Base-by-base conservation (phyloP, 2,329 filamentous ascomycete genomes). In the Neocucurbitaria cava region DNA sequence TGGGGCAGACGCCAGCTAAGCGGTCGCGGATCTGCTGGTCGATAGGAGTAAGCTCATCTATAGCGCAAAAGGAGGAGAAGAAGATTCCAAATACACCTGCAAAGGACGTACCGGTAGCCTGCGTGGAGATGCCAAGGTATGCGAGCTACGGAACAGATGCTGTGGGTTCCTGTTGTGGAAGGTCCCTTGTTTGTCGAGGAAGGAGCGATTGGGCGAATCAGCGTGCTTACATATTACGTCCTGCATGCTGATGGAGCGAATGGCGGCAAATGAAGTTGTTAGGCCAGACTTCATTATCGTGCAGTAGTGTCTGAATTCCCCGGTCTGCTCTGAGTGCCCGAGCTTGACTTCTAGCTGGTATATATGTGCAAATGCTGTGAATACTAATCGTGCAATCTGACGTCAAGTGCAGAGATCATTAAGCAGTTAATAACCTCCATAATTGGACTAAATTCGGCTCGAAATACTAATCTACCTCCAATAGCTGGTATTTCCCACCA, bases 401-500 rank as follows among this genome's bases (percentile, higher is more conserved):
- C 9, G 1, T 10, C 24, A 43, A 3, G 18, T 30, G 23, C 26
- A 30, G 13, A 30, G 15, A 43, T 26, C 18, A 43, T 13, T 30
- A 43, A 43, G 23, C 41, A 31, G 11, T 7, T 8, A n/a, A n/a
- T 23, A 18, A 3, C 10, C 18, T 7, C 24, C 5, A 21, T 10
- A 21, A 28, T 23, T 10, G 21, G 7, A 3, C 40, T 13, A 30
- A 20, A 23, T 43, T 6, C 9, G 4, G 10, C 2, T 26, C 5
- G 20, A 30, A n/a, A n/a, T 20, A 9, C 24, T 53, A 78, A 28
- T 80, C 77, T 28, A 81, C 70, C 49, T 82, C 76, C 30, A 85
- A 57, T 46, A 84, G 69, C 60, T 79, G 67, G 65, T 85, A 85
- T 54, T 78, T 77, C 47, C 78, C 76, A 4, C 82, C 82, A 28